Evolutionary conservation across 2,329 filamentous ascomycete genomes (phyloP), one percentile per base, ranked within the genome.

Genomic region (Fusarium nematophilum): DNA sequence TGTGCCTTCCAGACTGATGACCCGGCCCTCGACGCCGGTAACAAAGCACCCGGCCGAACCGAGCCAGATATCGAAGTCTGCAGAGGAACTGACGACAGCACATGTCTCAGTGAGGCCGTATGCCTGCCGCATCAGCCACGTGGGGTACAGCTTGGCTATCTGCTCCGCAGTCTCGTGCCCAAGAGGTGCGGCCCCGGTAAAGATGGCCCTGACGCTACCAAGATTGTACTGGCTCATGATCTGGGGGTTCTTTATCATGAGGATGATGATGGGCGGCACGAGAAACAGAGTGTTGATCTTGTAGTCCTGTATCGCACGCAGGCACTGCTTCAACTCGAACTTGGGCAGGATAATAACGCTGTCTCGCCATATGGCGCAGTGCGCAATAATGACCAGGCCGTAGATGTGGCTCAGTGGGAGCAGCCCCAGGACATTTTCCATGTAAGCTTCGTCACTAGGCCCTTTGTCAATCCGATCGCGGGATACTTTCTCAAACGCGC

Each of bases 201-300:
- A 92, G 9, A 92, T 74, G 2, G 78, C 73, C 7, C 77, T 78
- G 1, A 94, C 87, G 42, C 85, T 88, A 65, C 84, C 89, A 2
- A 96, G 77, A 67, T 95, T 89, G 71, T 88, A 93, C 56, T 90
- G 86, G 15, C 83, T 78, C 62, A 87, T 83, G 0, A 84, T 63
- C 0, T 85, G 76, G 36, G 82, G 81, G 65, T 86, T 88, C 59
- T 90, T 90, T 18, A 90, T 80, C 79, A 96, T 84, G 56, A 86
- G 81, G 57, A 96, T 90, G 54, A 96, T 86, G 67, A 96, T 93
- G 0, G 92, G 92, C 6, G 92, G 92, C 0, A 95, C 88, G 85
- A 67, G 81, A 69, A 73, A 89, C 88, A 94, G 77, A 10, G 79
- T 79, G 40, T 79, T 80, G 64, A 94, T 89, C 73, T 87, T 89